Base-by-base conservation (phyloP, 176 grass and related monocot species). In the Pharus latifolius region DNA sequence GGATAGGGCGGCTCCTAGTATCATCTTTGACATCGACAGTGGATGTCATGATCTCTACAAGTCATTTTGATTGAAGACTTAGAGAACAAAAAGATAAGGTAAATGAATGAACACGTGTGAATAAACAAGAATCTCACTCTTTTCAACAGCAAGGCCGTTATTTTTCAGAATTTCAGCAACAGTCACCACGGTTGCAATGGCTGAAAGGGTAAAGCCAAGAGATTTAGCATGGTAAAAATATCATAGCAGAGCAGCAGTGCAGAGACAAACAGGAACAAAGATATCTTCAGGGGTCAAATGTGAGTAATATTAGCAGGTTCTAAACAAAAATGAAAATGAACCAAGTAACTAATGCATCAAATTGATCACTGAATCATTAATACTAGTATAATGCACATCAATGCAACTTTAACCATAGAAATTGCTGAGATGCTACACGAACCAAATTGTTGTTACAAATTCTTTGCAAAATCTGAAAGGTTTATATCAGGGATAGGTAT, bases 81-180 rank as follows among this genome's bases (percentile, higher is more conserved):
- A 3, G 31, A 50, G n/a, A 17, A 37, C 31, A 25, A 30, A 72
- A 59, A 56, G 2, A 66, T 18, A 32, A 50, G 15, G 3, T 0
- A 12, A 78, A n/a, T 48, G 12, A 30, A 31, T 22, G 45, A 76
- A 54, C 10, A 64, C 31, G 56, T 19, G 61, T 1, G 26, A 35
- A 54, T n/a, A 76, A 62, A 23, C 7, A 78, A 25, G 27, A 73
- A 55, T 75, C 76, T 86, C 63, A 96, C 92, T 96, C 78, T 91
- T 91, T 76, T 88, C 92, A 13, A 96, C 57, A 56, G 92, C 92
- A 61, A 96, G 88, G 11, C 88, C 88, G 4, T 96, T 96, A 66
- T 91, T 96, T 74, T 96, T 91, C 34, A 96, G 82, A 85, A 96
- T 96, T 74, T 96, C 88, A 7, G 92, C 79, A 32, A 96, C 79